Evolutionary conservation across 2,329 filamentous ascomycete species (phyloP).

Genomic region (Septoria petroselini): DNA sequence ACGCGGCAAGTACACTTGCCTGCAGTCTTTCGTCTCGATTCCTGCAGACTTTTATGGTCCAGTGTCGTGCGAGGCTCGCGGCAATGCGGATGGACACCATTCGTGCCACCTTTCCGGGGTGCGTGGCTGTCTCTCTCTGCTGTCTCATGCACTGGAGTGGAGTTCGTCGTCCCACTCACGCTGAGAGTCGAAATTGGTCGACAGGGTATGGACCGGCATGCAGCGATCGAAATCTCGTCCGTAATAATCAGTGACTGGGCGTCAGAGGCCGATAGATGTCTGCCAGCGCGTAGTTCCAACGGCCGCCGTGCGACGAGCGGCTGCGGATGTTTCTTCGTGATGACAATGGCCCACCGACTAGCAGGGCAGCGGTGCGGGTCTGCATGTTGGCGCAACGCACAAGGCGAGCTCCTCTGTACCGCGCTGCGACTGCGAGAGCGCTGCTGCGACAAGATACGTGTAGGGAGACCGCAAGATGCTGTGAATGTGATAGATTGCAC

Average conservation of each 20-base stretch:
- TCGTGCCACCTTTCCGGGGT: slow-evolving; percentile 6
- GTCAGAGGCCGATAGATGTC: slow-evolving; percentile 1
- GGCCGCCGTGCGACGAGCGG: background rate
- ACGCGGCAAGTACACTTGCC: slow-evolving; percentile 4
- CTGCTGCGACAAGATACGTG: background rate
- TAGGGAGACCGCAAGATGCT: slow-evolving; percentile 4
- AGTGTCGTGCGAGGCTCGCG: slow-evolving; percentile 11
- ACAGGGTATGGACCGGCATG: slow-evolving; percentile 6
- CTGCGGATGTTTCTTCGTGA: background rate
- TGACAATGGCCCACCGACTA: background rate
- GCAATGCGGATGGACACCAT: slow-evolving; percentile 6
- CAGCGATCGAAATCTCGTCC: slow-evolving; percentile 2
- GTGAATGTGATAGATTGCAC: slow-evolving; percentile 16
- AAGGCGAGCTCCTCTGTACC: background rate
- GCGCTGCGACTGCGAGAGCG: background rate
- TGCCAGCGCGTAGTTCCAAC: background rate
- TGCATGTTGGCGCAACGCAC: slow-evolving; percentile 2
- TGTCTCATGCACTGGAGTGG: slow-evolving; percentile 1
- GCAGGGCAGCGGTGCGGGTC: background rate
- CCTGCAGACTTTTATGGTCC: slow-evolving; percentile 7
- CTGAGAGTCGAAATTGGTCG: slow-evolving; percentile 2
- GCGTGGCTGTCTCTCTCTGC: slow-evolving; percentile 2
- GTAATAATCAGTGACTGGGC: background rate
- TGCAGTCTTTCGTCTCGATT: too few relatives aligned
- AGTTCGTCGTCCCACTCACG: slow-evolving; percentile 7